phyloP scores from a whole-genome alignment of 1,284 basidiomycete genomes.

The Apiotrichum montevideense region DNA sequence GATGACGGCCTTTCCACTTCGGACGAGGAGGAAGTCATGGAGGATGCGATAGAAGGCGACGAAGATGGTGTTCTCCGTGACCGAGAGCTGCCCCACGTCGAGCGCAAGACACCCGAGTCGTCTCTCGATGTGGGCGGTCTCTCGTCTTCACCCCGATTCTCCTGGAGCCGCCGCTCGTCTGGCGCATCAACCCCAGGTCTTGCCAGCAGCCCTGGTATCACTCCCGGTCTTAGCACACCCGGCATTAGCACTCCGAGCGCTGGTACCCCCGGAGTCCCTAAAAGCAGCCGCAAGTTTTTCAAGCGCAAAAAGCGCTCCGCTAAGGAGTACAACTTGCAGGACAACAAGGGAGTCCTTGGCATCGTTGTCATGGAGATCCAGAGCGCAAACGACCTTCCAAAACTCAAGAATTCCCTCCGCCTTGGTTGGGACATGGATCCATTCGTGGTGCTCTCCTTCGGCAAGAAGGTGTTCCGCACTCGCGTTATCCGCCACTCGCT shows the following conservation, averaged over 20 bases:
- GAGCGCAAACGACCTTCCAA: slow-evolving; percentile 73
- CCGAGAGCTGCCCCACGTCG: background rate
- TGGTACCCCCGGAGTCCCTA: background rate
- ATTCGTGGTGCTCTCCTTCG: slow-evolving; percentile 90
- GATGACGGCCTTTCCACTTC: slow-evolving; percentile 65
- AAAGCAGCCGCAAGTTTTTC: slow-evolving; percentile 8
- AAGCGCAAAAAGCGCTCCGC: slow-evolving; percentile 50
- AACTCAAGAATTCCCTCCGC: slow-evolving; percentile 61
- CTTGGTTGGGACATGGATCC: slow-evolving; percentile 82
- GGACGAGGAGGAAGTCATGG: slow-evolving; percentile 54
- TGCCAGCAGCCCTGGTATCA: background rate
- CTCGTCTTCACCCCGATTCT: background rate
- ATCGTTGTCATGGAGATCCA: slow-evolving; percentile 79
- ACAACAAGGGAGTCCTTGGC: slow-evolving; percentile 63
- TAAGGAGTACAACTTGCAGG: slow-evolving; percentile 60
- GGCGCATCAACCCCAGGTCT: background rate
- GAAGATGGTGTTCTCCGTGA: slow-evolving; percentile 16
- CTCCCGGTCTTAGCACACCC: background rate
- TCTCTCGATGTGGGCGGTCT: background rate
- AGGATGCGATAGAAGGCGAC: slow-evolving; percentile 33
- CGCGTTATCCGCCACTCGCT: slow-evolving; percentile 80
- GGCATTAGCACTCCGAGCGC: background rate
- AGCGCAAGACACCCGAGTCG: background rate
- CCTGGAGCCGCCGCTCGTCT: slow-evolving; percentile 6
- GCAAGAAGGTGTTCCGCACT: slow-evolving; percentile 93